Evolutionary conservation across 805 yeast species (phyloP), one percentile per base, ranked within the genome.

Genomic region (Kodamaea leandrae): DNA sequence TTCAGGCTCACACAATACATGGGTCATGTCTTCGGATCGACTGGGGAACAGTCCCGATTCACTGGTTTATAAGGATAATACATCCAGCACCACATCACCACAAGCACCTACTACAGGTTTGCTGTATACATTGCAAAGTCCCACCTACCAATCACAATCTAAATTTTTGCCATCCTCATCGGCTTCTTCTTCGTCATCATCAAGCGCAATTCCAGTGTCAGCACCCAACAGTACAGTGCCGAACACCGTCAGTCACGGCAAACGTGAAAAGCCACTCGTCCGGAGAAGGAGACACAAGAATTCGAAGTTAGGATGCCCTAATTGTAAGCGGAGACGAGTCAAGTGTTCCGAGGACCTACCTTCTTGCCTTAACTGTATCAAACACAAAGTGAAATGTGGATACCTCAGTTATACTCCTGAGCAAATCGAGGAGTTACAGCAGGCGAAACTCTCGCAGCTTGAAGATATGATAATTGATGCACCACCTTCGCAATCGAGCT

Each of bases 271-370:
- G 21, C 33, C 33, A 6, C 21, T 30, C 10, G 24, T 36, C 16
- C 45, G 43, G 26, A 48, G 61, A 20, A 47, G 55, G 15, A 55
- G 54, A 25, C 61, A 56, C 46, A 51, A 49, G 37, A 56, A 56
- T 48, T 55, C 60, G 36, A 57, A 69, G 39, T 56, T 60, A 7
- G 80, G 80, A 4, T 76, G 80, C 46, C 60, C 68, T 15, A 71
- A 73, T 23, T 76, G 80, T 55, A 74, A 74, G 51, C 60, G 60
- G 39, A 58, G 81, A 36, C 58, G 77, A 36, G 78, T 76, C 46
- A 75, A 75, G 52, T 76, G 80, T 43, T 49, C 60, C 18, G 72
- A 68, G 40, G 66, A 66, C 30, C 51, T 68, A 18, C 74, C 74
- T 1, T 52, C 55, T 35, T 68, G 74, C 43, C 33, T 50, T 39